phyloP scores from a whole-genome alignment of 2,329 filamentous ascomycete species.

The Dothideomycetidae sp. region DNA sequence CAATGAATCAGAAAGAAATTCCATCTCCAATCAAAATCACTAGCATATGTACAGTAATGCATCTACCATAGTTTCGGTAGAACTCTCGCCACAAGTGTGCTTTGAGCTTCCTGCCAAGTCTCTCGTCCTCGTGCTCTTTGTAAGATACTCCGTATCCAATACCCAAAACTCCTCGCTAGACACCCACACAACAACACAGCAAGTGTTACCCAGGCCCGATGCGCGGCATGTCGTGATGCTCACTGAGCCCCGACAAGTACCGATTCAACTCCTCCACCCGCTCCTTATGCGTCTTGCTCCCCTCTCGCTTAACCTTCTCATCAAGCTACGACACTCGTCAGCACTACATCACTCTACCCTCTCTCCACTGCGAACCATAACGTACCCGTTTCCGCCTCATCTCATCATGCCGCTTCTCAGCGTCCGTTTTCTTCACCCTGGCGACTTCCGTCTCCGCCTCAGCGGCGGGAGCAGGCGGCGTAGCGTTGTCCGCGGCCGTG shows the following conservation, averaged over 20 bases:
- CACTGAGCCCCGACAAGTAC: conserved; percentile 79
- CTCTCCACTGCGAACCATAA: conserved; percentile 16
- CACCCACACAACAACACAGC: background rate
- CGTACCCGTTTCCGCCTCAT: conserved; percentile 63
- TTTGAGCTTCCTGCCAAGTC: too few species aligned
- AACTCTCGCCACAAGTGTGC: too few species aligned
- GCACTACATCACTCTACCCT: background rate
- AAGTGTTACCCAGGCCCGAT: conserved; percentile 42
- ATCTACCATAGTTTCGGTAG: too few species aligned
- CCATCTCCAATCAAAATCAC: too few species aligned
- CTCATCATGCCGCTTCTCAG: conserved; percentile 71
- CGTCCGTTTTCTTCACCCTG: conserved; percentile 56
- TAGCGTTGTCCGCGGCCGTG: conserved; percentile 13
- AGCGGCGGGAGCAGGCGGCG: conserved; percentile 10
- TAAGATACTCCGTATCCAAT: too few species aligned
- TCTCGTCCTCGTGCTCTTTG: too few species aligned
- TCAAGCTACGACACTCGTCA: conserved; percentile 45
- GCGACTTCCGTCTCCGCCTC: conserved; percentile 14
- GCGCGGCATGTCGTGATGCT: conserved; percentile 88
- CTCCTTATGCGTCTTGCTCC: conserved; percentile 93
- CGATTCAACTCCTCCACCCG: conserved; percentile 90
- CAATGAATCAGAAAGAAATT: too few species aligned
- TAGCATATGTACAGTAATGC: too few species aligned
- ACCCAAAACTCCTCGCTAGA: conserved; percentile 7
- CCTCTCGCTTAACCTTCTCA: conserved; percentile 66